Evolutionary conservation across 306 rosid genomes (phyloP).

Genomic region (barrel medic (Medicago truncatula)): DNA sequence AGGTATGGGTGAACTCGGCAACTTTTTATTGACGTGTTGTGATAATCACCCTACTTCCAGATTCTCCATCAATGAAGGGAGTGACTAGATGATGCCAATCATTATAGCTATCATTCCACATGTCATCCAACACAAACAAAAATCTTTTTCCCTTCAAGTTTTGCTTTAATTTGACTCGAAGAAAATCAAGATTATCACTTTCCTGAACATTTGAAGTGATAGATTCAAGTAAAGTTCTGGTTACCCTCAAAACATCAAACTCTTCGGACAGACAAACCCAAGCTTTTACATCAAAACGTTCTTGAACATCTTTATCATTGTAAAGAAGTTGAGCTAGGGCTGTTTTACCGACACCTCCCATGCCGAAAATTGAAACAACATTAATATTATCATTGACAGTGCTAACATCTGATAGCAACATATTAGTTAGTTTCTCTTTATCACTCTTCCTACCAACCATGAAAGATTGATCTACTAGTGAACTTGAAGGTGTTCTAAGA

Average conservation of each 20-base stretch:
- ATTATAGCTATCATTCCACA: not conserved
- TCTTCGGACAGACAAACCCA: conserved; percentile 18
- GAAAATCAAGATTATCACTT: not conserved
- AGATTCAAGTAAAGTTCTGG: not conserved
- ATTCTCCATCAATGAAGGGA: conserved; percentile 1
- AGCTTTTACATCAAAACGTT: conserved; percentile 2
- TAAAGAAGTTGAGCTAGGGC: conserved; percentile 1
- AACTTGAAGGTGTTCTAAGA: conserved; percentile 1
- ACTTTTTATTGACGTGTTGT: conserved; percentile 43
- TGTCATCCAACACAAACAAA: conserved; percentile 4
- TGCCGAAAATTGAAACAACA: conserved; percentile 21
- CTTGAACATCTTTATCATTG: not conserved
- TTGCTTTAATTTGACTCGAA: conserved; percentile 14
- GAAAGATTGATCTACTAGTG: conserved; percentile 33
- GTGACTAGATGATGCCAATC: conserved; percentile 1
- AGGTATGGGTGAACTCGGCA: conserved; percentile 47
- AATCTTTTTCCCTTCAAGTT: not conserved
- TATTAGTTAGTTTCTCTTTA: conserved; percentile 9
- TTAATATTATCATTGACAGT: conserved; percentile 21
- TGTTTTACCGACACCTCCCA: conserved; percentile 20
- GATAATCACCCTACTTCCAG: not conserved
- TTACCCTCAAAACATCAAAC: conserved; percentile 8
- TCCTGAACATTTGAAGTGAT: not conserved
- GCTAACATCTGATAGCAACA: not conserved
- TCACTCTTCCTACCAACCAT: conserved; percentile 42